Percentiles rank a stretch among this genome's conserved stretches.
These are phyloP conservation scores for Shiraia bambusicola DNA, from an alignment of 2,329 filamentous ascomycete species.

Conservation along the genomic window DNA sequence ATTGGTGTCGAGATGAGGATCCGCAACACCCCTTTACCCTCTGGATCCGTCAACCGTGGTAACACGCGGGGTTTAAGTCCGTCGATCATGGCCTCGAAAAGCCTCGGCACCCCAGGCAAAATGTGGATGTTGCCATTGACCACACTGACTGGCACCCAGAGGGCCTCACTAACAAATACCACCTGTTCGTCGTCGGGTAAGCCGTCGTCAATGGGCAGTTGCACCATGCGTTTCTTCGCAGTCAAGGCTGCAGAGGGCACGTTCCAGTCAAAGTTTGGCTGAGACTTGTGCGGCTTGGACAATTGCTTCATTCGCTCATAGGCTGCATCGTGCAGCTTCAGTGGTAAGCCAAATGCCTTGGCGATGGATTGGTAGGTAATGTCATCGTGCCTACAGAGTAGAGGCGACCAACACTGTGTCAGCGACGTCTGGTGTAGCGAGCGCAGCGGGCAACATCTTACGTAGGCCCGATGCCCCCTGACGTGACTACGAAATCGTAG, in stretches of 20 bases:
- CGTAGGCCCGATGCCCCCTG: constrained; percentile 94
- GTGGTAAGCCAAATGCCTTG: constrained; percentile 76
- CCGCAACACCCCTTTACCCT: constrained; percentile 76
- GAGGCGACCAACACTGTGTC: constrained; percentile 11
- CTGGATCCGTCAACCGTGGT: constrained; percentile 73
- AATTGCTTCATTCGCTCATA: constrained; percentile 81
- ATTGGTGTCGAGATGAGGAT: constrained; percentile 85
- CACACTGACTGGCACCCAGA: constrained; percentile 88
- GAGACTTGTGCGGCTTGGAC: constrained; percentile 69
- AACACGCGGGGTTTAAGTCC: constrained; percentile 71
- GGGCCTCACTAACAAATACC: constrained; percentile 73
- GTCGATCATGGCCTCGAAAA: constrained; percentile 79
- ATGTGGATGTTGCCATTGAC: constrained; percentile 95
- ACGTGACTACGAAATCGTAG: constrained; percentile 95
- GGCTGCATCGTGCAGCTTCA: constrained; percentile 75
- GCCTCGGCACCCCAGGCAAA: constrained; percentile 80
- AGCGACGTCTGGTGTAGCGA: constrained; percentile 16
- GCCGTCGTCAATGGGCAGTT: constrained; percentile 73
- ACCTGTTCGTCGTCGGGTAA: constrained; percentile 69
- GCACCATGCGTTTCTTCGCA: constrained; percentile 88
- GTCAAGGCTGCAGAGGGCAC: constrained; percentile 73
- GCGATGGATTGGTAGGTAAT: constrained; percentile 96
- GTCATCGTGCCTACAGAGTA: constrained; percentile 75
- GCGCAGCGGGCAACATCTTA: constrained; percentile 49
- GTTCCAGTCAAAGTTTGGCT: constrained; percentile 82